Percentiles rank a stretch among this genome's conserved stretches.
phyloP scores from a whole-genome alignment of 192 early-diverging fungal species.

The Phycomyces nitens region DNA sequence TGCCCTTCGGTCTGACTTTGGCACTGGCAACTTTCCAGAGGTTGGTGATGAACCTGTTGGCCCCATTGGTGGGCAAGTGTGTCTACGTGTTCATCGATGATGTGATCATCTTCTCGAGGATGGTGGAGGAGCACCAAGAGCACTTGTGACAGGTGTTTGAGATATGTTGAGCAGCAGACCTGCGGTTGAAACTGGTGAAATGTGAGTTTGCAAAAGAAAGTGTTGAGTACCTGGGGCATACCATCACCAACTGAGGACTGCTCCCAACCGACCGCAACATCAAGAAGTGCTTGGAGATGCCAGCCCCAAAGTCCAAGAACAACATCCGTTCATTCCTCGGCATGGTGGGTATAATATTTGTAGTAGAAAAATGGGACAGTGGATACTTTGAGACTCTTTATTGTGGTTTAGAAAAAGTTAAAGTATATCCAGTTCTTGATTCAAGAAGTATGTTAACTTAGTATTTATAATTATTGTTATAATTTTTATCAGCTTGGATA shows the following conservation, averaged over 20 bases:
- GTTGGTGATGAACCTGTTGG: constrained; percentile 1
- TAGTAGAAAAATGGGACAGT: too few species aligned
- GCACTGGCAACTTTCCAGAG: constrained; percentile 55
- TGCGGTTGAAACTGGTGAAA: neutral
- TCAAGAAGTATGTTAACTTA: too few species aligned
- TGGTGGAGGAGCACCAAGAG: constrained; percentile 15
- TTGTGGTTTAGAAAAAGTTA: too few species aligned
- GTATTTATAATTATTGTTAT: too few species aligned
- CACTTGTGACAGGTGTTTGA: constrained; percentile 22
- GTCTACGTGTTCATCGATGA: constrained; percentile 36
- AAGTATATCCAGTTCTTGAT: too few species aligned
- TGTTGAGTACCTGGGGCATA: constrained; percentile 6
- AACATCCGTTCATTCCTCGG: constrained; percentile 35
- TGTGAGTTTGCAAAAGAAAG: neutral
- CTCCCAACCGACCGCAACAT: neutral
- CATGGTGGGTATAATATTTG: too few species aligned
- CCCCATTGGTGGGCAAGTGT: neutral
- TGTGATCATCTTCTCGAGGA: constrained; percentile 28
- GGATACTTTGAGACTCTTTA: too few species aligned
- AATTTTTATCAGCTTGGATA: too few species aligned
- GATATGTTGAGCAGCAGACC: neutral
- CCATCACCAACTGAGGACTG: neutral
- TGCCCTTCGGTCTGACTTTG: constrained; percentile 65
- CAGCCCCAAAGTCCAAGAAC: constrained; percentile 5
- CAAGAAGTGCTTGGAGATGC: constrained; percentile 15